A percentile compares a stretch with the other conserved stretches of the same genome.
phyloP scores from a whole-genome alignment of 176 grass and related monocot species.

The Alopecurus myosuroides region DNA sequence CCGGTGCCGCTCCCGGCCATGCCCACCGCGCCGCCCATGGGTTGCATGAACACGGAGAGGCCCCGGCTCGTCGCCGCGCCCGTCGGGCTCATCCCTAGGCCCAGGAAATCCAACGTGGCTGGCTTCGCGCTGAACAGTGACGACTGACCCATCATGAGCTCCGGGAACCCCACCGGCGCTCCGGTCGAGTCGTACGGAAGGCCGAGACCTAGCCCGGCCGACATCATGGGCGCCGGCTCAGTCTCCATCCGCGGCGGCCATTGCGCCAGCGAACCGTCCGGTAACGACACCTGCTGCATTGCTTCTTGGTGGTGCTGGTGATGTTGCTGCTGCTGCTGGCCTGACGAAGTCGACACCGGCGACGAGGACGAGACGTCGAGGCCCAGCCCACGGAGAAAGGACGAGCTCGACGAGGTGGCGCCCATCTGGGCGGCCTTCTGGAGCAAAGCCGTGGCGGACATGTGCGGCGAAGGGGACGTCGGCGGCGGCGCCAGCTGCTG shows the following conservation, averaged over 20 bases:
- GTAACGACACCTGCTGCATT: conserved; percentile 19
- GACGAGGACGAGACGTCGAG: conserved; percentile 56
- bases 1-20: conserved; percentile 30
- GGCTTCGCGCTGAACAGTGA: conserved; percentile 66
- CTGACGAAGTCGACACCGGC: conserved; percentile 6
- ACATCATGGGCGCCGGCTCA: conserved; percentile 44
- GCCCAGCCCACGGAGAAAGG: conserved; percentile 69
- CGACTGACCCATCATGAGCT: conserved; percentile 78
- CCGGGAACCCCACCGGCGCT: conserved; percentile 33
- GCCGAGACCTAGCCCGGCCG: conserved; percentile 75
- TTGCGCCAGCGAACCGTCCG: conserved; percentile 32
- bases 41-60: conserved; percentile 52
- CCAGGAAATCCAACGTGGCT: conserved; percentile 82
- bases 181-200: conserved; percentile 49
- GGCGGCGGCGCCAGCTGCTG: conserved; percentile 46
- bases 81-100: conserved; percentile 64
- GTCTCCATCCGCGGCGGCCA: conserved; percentile 54
- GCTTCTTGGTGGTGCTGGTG: conserved; percentile 36
- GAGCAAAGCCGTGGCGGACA: conserved; percentile 88
- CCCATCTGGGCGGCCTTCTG: conserved; percentile 98
- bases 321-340: conserved; percentile 15
- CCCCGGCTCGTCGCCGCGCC: conserved; percentile 39
- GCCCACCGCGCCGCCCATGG: conserved; percentile 56
- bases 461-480: conserved; percentile 55
- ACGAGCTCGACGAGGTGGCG: conserved; percentile 55